Evolutionary conservation across 768 basidiomycete genomes (phyloP).

Genomic region (Aureoboletus auriporus): DNA sequence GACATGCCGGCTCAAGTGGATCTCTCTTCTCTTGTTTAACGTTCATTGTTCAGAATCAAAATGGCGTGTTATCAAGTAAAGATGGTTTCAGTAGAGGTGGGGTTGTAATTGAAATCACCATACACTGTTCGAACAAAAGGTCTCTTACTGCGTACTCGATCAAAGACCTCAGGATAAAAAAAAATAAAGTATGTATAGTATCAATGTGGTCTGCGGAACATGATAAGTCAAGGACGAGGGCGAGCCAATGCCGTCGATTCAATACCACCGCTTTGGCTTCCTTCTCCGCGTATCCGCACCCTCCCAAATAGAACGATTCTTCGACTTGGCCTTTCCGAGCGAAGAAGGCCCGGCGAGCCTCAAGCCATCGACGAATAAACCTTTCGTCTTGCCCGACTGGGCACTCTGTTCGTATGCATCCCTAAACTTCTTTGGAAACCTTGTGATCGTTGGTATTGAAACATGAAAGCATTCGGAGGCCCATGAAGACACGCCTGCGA

Average conservation of each 20-base stretch:
- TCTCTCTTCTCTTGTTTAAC: conserved; percentile 9
- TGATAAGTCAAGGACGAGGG: too few relatives aligned
- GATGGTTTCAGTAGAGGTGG: conserved; percentile 92
- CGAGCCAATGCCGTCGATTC: neutral
- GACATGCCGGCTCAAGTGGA: conserved; percentile 54
- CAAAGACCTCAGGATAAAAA: too few relatives aligned
- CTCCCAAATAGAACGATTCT: conserved; percentile 25
- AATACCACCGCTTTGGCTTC: conserved; percentile 19
- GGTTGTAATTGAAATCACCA: conserved; percentile 5
- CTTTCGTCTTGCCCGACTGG: conserved; percentile 12
- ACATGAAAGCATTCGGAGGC: conserved; percentile 27
- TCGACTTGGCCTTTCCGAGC: conserved; percentile 20
- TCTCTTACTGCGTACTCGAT: too few relatives aligned
- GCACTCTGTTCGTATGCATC: conserved; percentile 17
- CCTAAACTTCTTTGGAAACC: conserved; percentile 20
- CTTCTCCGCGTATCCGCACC: conserved; percentile 10
- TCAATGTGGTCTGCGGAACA: too few relatives aligned
- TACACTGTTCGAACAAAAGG: too few relatives aligned
- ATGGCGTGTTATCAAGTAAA: conserved; percentile 34
- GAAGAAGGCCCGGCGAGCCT: conserved; percentile 10
- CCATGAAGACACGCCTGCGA: conserved; percentile 63
- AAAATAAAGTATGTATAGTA: too few relatives aligned
- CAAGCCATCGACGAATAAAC: conserved; percentile 21
- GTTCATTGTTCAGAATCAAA: too few relatives aligned
- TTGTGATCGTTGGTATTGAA: conserved; percentile 13